Conservation (phyloP, 108 stramenopile genomes). For the Conticribra weissflogii region DNA sequence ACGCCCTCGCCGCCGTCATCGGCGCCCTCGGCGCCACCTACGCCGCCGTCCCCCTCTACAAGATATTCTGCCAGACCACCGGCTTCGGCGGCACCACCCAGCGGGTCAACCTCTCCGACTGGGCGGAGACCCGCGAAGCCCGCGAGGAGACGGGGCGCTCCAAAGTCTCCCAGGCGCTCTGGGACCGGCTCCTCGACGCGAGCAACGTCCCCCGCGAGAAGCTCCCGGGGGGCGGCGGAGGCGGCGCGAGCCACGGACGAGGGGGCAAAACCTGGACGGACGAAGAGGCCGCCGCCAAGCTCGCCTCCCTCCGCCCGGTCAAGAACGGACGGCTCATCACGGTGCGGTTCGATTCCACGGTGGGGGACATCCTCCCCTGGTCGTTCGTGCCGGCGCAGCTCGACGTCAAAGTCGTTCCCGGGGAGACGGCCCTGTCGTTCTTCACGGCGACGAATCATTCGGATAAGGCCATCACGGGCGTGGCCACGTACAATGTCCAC, state of each 20-base stretch:
- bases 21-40: slow-evolving; percentile 91
- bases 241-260: slow-evolving; percentile 32
- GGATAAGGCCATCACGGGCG: slow-evolving; percentile 96
- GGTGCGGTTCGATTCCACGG: slow-evolving; percentile 95
- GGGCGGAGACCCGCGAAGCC: slow-evolving; percentile 43
- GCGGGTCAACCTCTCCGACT: slow-evolving; percentile 66
- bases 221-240: slow-evolving; percentile 20
- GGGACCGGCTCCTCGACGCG: slow-evolving; percentile 43
- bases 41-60: slow-evolving; percentile 98
- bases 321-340: slow-evolving; percentile 88
- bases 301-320: slow-evolving; percentile 84
- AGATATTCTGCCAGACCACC: slow-evolving; percentile 98
- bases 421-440: slow-evolving; percentile 97
- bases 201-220: slow-evolving; percentile 54
- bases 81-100: slow-evolving; percentile 99
- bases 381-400: slow-evolving; percentile 91
- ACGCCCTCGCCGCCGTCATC: slow-evolving; percentile 74
- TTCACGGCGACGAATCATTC: slow-evolving; percentile 95
- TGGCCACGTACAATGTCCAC: slow-evolving; percentile 99
- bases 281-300: slow-evolving; percentile 81
- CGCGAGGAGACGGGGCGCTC: slow-evolving; percentile 36
- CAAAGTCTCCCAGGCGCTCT: slow-evolving; percentile 38
- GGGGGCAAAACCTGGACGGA: slow-evolving; percentile 87
- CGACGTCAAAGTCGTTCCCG: slow-evolving; percentile 96
- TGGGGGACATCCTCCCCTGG: slow-evolving; percentile 94